Conservation (phyloP, 2,329 filamentous ascomycete genomes). For the Stemphylium lycopersici region DNA sequence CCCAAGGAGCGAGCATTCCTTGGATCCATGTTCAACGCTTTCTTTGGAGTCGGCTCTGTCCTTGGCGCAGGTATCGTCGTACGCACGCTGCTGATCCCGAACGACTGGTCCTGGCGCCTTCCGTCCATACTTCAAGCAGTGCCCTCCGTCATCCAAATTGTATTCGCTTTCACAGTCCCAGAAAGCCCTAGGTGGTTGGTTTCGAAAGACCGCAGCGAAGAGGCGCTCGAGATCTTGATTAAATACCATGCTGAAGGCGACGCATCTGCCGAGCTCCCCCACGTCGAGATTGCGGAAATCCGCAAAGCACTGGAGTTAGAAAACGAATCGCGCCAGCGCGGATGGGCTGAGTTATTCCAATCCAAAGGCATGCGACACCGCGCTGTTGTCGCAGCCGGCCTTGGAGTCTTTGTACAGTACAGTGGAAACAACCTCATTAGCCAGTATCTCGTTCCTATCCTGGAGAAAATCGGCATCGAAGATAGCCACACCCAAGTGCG, state of each 20-base stretch:
- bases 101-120: constrained; percentile 71
- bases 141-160: constrained; percentile 67
- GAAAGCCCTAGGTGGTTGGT: constrained; percentile 72
- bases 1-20: constrained; percentile 70
- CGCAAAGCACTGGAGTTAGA: constrained; percentile 67
- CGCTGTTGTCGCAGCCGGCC: constrained; percentile 64
- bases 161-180: constrained; percentile 66
- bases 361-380: constrained; percentile 70
- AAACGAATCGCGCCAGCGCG: constrained; percentile 55
- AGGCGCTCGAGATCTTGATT: constrained; percentile 66
- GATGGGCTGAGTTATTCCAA: constrained; percentile 66
- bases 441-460: constrained; percentile 69
- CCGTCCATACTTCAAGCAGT: constrained; percentile 69
- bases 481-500: constrained; percentile 46
- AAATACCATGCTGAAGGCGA: constrained; percentile 70
- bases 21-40: constrained; percentile 71
- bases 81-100: constrained; percentile 64
- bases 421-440: constrained; percentile 68
- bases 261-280: constrained; percentile 60
- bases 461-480: constrained; percentile 65
- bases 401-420: constrained; percentile 72
- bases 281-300: constrained; percentile 71
- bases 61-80: constrained; percentile 68
- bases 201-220: constrained; percentile 66
- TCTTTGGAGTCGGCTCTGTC: constrained; percentile 66